Evolutionary conservation across 2,329 filamentous ascomycete genomes (phyloP).

Genomic region (Xylaria hypoxylon): DNA sequence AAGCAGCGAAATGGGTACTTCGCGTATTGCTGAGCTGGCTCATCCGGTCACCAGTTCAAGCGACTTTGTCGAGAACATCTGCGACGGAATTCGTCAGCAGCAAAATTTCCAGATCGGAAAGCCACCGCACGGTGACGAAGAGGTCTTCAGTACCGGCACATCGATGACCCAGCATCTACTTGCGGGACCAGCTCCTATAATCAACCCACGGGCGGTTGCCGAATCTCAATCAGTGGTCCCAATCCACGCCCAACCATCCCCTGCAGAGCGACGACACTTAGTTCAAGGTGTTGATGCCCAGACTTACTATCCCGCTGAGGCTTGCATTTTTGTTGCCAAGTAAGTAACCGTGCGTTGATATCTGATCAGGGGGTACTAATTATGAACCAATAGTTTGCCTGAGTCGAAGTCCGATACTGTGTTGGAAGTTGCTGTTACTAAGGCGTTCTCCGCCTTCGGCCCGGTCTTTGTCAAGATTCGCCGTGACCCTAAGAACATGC

Average conservation of each 20-base stretch:
- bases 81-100: slow-evolving; percentile 20
- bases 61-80: slow-evolving; percentile 12
- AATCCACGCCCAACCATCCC: slow-evolving; percentile 30
- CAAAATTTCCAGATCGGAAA: slow-evolving; percentile 37
- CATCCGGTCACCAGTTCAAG: slow-evolving; percentile 1
- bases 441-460: slow-evolving; percentile 66
- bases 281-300: slow-evolving; percentile 61
- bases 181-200: slow-evolving; percentile 18
- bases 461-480: slow-evolving; percentile 72
- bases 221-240: slow-evolving; percentile 24
- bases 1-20: slow-evolving; percentile 30
- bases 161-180: slow-evolving; percentile 18
- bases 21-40: slow-evolving; percentile 16
- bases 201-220: slow-evolving; percentile 11
- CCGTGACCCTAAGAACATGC: slow-evolving; percentile 68
- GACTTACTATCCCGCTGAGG: slow-evolving; percentile 63
- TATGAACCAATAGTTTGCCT: slow-evolving; percentile 59
- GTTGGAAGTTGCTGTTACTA: slow-evolving; percentile 65
- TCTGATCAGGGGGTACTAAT: slow-evolving; percentile 14
- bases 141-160: slow-evolving; percentile 29
- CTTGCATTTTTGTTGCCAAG: slow-evolving; percentile 76
- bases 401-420: slow-evolving; percentile 61
- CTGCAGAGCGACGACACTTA: slow-evolving; percentile 40
- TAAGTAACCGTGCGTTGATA: slow-evolving; percentile 54
- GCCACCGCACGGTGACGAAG: slow-evolving; percentile 34